Evolutionary conservation across 345 rosid genomes (phyloP), one percentile per base, ranked within the genome.

Genomic region (Reutealis trisperma): DNA sequence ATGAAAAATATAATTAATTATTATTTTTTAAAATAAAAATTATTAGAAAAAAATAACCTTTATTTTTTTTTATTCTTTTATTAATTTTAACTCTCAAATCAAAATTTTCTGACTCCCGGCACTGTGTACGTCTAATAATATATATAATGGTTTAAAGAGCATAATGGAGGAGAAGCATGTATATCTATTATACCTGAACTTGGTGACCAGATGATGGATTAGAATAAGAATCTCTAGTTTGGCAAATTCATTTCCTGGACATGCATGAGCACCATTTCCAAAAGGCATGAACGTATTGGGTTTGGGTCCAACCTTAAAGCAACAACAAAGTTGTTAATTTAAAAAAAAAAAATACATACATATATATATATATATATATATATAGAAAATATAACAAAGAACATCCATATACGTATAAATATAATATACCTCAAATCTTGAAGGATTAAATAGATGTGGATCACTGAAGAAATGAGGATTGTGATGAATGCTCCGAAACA

Each of bases 401-500:
- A n/a, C n/a, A n/a, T n/a, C n/a, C n/a, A n/a, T n/a, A n/a, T n/a
- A n/a, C n/a, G n/a, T n/a, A 27, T 6, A 57, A 11, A 27, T n/a
- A 70, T 49, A 64, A 37, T 21, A 22, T 72, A 94, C 98, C 97
- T 94, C 90, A 52, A 94, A 94, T 84, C 98, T 89, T 8, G 93
- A 88, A 21, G 97, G 98, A 80, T 94, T 93, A 80, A 94, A 94
- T 75, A 84, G 86, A 13, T 84, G 83, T 4, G 98, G 98, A 78
- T 91, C 84, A 3, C 84, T 58, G 72, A 88, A 94, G n/a, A 82
- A 84, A 30, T 90, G 92, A 9, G 94, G 88, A 83, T 70, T 90
- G 82, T 92, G 98, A 79, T 94, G 98, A 80, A 94, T 92, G 85
- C 83, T 94, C 80, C 94, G 88, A 79, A 94, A 94, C 57, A 91